phyloP scores from a whole-genome alignment of 495 filamentous ascomycete species.

The Penicillium alfredii region DNA sequence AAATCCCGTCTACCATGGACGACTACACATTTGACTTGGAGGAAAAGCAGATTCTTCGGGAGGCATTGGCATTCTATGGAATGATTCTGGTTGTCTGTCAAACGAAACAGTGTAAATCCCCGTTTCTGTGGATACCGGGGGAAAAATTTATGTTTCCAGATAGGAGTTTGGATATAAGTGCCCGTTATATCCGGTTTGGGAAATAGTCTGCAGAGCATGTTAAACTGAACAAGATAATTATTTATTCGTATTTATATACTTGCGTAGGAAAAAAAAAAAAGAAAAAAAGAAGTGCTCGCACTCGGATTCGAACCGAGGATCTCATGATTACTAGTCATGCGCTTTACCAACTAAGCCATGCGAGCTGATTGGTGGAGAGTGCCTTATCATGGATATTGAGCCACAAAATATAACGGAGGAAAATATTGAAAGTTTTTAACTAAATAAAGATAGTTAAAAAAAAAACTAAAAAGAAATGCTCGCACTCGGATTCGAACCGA shows the following conservation, averaged over 20 bases:
- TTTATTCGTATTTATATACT: too few relatives aligned
- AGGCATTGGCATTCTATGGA: not conserved
- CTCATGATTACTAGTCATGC: constrained; percentile 10
- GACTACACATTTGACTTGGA: too few relatives aligned
- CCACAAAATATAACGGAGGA: too few relatives aligned
- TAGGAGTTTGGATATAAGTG: too few relatives aligned
- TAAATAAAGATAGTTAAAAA: too few relatives aligned
- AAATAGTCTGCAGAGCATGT: too few relatives aligned
- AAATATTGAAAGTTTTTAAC: too few relatives aligned
- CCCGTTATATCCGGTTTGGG: too few relatives aligned
- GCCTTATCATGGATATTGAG: too few relatives aligned
- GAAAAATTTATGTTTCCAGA: not conserved
- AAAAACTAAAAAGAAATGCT: constrained; percentile 7
- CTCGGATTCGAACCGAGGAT: constrained; percentile 9
- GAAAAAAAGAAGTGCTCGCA: constrained; percentile 7
- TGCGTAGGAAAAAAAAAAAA: not conserved
- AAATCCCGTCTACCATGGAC: too few relatives aligned
- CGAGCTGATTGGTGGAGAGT: constrained; percentile 5
- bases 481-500: constrained; percentile 8
- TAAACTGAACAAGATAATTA: too few relatives aligned
- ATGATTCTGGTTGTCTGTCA: not conserved
- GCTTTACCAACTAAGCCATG: constrained; percentile 11
- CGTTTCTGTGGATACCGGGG: not conserved
- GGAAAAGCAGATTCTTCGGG: not conserved
- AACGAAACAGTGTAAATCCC: not conserved